A percentile compares a stretch with the other conserved stretches of the same genome.
These are phyloP conservation scores for Mycosarcoma maydis DNA, from an alignment of 1,284 basidiomycete genomes.

Conservation along the genomic window DNA sequence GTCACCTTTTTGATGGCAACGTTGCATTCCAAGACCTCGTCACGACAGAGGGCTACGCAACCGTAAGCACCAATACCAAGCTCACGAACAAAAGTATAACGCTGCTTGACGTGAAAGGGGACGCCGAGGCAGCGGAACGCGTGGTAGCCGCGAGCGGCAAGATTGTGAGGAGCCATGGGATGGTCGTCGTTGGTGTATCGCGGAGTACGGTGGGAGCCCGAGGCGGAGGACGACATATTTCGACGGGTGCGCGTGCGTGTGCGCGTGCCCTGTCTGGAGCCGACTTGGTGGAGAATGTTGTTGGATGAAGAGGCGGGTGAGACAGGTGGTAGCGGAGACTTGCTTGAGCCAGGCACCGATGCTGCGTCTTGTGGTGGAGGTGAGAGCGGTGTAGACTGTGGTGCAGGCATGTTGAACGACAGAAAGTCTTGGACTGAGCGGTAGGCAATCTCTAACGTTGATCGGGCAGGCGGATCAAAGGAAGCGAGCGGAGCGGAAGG, in stretches of 20 bases:
- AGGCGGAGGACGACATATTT: slow-evolving; percentile 41
- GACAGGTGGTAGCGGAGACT: slow-evolving; percentile 23
- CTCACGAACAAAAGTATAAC: slow-evolving; percentile 63
- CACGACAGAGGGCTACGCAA: slow-evolving; percentile 62
- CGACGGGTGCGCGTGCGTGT: slow-evolving; percentile 52
- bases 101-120: slow-evolving; percentile 64
- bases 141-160: slow-evolving; percentile 61
- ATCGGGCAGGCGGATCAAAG: too few species aligned
- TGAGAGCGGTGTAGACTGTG: slow-evolving; percentile 3
- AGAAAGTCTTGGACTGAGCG: too few species aligned
- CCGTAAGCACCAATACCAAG: slow-evolving; percentile 66
- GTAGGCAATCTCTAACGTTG: too few species aligned
- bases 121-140: slow-evolving; percentile 63
- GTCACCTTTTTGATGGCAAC: slow-evolving; percentile 67
- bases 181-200: slow-evolving; percentile 59
- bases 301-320: slow-evolving; percentile 20
- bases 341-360: slow-evolving; percentile 18
- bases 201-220: slow-evolving; percentile 30
- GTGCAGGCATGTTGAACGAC: slow-evolving; percentile 33
- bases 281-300: slow-evolving; percentile 46
- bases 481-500: too few species aligned
- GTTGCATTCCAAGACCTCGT: slow-evolving; percentile 57
- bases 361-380: slow-evolving; percentile 7
- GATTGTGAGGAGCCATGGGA: slow-evolving; percentile 60
- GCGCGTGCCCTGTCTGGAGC: slow-evolving; percentile 48